phyloP scores from a whole-genome alignment of 106 monocot species.

The Phalaenopsis aphrodite region DNA sequence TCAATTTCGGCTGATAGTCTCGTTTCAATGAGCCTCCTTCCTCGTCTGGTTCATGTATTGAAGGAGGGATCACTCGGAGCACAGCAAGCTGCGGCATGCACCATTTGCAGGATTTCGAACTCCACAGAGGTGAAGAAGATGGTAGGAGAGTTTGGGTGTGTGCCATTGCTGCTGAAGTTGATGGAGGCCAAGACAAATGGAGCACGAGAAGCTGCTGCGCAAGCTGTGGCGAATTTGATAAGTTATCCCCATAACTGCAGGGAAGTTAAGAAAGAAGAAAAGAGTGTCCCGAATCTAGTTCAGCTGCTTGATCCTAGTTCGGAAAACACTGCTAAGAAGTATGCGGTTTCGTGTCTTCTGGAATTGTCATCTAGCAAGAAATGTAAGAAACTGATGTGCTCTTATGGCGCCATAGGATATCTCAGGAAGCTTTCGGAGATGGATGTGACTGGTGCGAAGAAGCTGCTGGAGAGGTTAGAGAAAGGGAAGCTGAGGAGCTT shows the following conservation, averaged over 20 bases:
- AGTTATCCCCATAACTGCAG: conserved; percentile 40
- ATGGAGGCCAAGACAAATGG: conserved; percentile 46
- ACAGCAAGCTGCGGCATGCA: conserved; percentile 49
- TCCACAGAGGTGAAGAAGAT: conserved; percentile 49
- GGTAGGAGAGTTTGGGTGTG: conserved; percentile 46
- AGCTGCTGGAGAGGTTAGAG: conserved; percentile 64
- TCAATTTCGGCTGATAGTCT: conserved; percentile 29
- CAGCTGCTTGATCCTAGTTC: conserved; percentile 67
- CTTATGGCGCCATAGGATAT: conserved; percentile 74
- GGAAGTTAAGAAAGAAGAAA: conserved; percentile 59
- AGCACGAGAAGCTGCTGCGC: conserved; percentile 58
- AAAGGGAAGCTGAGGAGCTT: conserved; percentile 49
- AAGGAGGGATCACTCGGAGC: conserved; percentile 55
- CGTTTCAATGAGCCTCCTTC: conserved; percentile 45
- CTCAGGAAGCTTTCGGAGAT: conserved; percentile 79
- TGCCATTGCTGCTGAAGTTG: conserved; percentile 43
- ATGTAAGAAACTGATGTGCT: conserved; percentile 64
- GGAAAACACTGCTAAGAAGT: conserved; percentile 59
- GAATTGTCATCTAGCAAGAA: conserved; percentile 48
- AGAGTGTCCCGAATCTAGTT: conserved; percentile 67
- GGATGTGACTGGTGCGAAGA: conserved; percentile 69
- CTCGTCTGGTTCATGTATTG: conserved; percentile 47
- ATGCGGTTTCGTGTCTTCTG: conserved; percentile 58
- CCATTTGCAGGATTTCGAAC: conserved; percentile 43
- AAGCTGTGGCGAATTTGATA: conserved; percentile 55